These are phyloP conservation scores for Alternaria sp. DNA, from an alignment of 2,329 filamentous ascomycete species.

Conservation along the genomic window DNA sequence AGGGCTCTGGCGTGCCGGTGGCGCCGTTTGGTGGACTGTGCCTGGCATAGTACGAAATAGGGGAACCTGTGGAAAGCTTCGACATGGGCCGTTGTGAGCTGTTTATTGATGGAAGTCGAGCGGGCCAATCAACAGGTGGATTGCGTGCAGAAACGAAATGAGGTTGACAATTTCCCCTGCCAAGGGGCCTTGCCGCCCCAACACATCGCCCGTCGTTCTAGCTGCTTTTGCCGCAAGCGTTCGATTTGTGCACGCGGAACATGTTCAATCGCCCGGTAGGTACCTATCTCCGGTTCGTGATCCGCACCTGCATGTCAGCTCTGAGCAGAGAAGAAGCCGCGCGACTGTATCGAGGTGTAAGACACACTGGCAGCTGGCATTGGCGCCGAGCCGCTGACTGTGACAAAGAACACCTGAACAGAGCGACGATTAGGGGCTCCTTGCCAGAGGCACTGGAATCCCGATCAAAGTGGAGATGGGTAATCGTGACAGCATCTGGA, in stretches of 20 bases:
- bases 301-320: constrained; percentile 10
- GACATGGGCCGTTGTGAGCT: constrained; percentile 31
- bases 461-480: constrained; percentile 1
- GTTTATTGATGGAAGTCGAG: constrained; percentile 40
- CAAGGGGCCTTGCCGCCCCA: constrained; percentile 38
- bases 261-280: constrained; percentile 17
- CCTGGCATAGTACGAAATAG: constrained; percentile 41
- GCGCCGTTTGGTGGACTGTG: constrained; percentile 31
- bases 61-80: constrained; percentile 33
- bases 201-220: constrained; percentile 30
- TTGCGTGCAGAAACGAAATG: constrained; percentile 41
- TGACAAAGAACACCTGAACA: constrained; percentile 10
- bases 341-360: constrained; percentile 2
- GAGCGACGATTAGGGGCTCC: constrained; percentile 3
- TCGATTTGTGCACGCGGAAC: constrained; percentile 16
- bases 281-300: constrained; percentile 6
- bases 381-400: not conserved
- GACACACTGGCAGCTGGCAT: not conserved
- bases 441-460: not conserved
- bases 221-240: constrained; percentile 24
- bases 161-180: constrained; percentile 38
- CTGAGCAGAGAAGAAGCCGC: constrained; percentile 4
- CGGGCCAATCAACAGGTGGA: constrained; percentile 28
- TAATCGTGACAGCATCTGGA: constrained; percentile 1
- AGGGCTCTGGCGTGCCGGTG: constrained; percentile 33